Evolutionary conservation across 345 rosid genomes (phyloP).

Genomic region (Lepidium sativum): DNA sequence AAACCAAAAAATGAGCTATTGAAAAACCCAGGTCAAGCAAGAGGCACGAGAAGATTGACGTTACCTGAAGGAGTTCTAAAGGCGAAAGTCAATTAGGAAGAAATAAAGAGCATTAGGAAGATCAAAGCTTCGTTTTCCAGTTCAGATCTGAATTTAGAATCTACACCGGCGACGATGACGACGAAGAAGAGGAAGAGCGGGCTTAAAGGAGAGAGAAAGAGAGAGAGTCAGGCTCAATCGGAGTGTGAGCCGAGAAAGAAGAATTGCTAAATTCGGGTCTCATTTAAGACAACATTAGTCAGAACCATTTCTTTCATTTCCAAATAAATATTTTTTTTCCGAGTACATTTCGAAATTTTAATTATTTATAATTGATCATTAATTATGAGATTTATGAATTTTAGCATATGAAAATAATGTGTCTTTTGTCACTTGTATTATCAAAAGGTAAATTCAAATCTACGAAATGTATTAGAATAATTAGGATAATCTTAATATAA

Average conservation of each 20-base stretch:
- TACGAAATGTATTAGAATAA: not conserved
- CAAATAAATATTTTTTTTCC: not conserved
- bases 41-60: slow-evolving; percentile 6
- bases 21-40: slow-evolving; percentile 1
- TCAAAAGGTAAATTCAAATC: not conserved
- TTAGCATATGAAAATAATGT: not conserved
- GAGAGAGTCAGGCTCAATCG: slow-evolving; percentile 1
- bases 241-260: not conserved
- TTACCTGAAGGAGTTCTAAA: slow-evolving; percentile 17
- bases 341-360: no score
- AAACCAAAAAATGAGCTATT: not conserved
- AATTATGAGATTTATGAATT: not conserved
- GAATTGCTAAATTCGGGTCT: slow-evolving; percentile 9
- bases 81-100: not conserved
- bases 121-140: not conserved
- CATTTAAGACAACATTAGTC: slow-evolving; percentile 22
- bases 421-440: not conserved
- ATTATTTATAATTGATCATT: no score
- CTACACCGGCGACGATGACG: slow-evolving; percentile 14
- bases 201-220: not conserved
- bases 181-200: not conserved
- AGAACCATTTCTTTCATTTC: not conserved
- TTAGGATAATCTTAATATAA: not conserved
- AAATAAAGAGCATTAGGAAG: not conserved
- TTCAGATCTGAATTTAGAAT: slow-evolving; percentile 33